Base-by-base conservation (phyloP, 2,329 filamentous ascomycete genomes). In the Colletotrichum liaoningense region DNA sequence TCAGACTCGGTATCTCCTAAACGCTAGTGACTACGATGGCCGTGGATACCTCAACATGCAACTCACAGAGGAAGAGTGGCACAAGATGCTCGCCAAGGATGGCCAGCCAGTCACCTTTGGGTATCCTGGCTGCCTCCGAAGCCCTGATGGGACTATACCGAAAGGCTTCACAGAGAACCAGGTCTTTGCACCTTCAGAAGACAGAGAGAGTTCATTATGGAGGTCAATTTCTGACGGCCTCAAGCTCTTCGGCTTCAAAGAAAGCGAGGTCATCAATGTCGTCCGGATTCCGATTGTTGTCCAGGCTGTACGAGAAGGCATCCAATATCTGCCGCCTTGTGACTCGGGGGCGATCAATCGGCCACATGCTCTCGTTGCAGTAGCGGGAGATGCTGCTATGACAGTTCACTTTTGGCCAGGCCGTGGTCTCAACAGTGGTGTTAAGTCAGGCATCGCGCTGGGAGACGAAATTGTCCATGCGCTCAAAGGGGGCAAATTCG, bases 371-470 rank as follows among this genome's bases (percentile, higher is more conserved):
- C 77, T 83, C 1, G 81, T 81, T 0, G 80, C 81, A 0, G 78
- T 83, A 1, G 80, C 81, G 0, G 81, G 81, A 2, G 81, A 83
- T 46, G 79, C 81, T 2, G 80, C 80, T 28, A 82, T 83, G 79
- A 82, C 79, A 8, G 81, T 83, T 4, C 80, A 83, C 69, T 83
- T 83, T 62, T 83, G 80, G 81, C 80, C 81, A 0, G 81, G 81
- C 0, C 77, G 81, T 8, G 81, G 81, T 0, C 76, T 83, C 4
- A 83, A 83, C 74, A 82, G 80, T 71, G 81, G 81, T 42, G 81
- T 83, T 77, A 83, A 82, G 59, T 76, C 81, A 0, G 81, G 80
- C 7, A 77, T 83, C 26, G 80, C 81, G 0, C 73, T 82, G 12
- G 81, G 80, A 14, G 80, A 83, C 64, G 80, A 82, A 73, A 79